These are phyloP conservation scores for Fusarium sp. DNA, from an alignment of 2,329 filamentous ascomycete genomes.

Conservation along the genomic window DNA sequence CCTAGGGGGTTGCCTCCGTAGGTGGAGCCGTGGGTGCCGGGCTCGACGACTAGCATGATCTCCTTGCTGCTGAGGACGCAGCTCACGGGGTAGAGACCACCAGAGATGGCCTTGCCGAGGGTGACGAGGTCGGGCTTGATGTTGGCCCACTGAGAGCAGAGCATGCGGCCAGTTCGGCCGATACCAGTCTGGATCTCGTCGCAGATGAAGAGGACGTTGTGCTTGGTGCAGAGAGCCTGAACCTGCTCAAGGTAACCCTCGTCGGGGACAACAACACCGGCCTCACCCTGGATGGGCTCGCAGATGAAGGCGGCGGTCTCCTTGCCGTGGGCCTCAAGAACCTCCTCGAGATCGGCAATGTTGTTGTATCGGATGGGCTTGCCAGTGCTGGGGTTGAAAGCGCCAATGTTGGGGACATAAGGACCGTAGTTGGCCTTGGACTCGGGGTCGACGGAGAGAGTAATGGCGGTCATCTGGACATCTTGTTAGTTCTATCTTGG, in stretches of 20 bases:
- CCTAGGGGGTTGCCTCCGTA: conserved; percentile 97
- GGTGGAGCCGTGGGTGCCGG: conserved; percentile 97
- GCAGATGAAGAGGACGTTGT: conserved; percentile 96
- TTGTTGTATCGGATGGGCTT: conserved; percentile 37
- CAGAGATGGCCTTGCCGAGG: conserved; percentile 96
- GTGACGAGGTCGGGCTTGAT: conserved; percentile 97
- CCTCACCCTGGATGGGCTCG: conserved; percentile 76
- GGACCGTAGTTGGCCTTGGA: conserved; percentile 97
- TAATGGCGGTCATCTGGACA: conserved; percentile 87
- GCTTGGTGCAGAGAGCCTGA: conserved; percentile 88
- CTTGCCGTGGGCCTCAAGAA: conserved; percentile 35
- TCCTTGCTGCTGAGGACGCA: conserved; percentile 89
- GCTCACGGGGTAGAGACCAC: conserved; percentile 99
- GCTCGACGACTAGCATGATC: conserved; percentile 95
- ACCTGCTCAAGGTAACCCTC: conserved; percentile 81
- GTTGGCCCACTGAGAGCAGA: conserved; percentile 93
- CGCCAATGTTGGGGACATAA: conserved; percentile 90
- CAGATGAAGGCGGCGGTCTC: conserved; percentile 38
- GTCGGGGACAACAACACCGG: conserved; percentile 94
- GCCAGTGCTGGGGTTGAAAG: conserved; percentile 53
- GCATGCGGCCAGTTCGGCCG: conserved; percentile 91
- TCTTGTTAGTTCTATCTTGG: background rate
- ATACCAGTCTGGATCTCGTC: conserved; percentile 99
- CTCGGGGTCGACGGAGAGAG: conserved; percentile 94
- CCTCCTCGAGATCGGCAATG: conserved; percentile 35